Conservation (phyloP, 2,329 filamentous ascomycete species). For the Aureobasidium mangrovei region DNA sequence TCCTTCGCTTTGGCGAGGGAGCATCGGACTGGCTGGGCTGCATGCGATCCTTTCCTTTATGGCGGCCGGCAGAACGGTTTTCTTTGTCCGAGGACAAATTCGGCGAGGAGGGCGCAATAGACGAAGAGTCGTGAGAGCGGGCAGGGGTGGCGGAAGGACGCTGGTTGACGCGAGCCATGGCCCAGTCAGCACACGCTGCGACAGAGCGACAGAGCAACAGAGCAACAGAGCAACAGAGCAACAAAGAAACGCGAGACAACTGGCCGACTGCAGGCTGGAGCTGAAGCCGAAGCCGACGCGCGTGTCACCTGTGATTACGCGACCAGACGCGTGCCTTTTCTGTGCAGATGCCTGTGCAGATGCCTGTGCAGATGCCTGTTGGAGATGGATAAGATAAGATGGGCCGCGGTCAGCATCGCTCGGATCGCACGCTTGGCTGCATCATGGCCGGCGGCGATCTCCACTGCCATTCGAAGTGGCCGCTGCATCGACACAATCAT, state of each 20-base stretch:
- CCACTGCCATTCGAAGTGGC: too few species aligned
- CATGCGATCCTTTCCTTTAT: slow-evolving; percentile 40
- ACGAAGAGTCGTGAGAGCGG: not conserved
- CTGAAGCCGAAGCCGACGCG: too few species aligned
- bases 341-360: not conserved
- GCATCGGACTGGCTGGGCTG: slow-evolving; percentile 30
- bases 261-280: too few species aligned
- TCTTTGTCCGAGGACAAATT: slow-evolving; percentile 35
- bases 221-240: not conserved
- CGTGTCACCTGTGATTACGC: too few species aligned
- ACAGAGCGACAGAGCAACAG: not conserved
- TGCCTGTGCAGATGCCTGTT: not conserved
- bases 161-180: slow-evolving; percentile 2
- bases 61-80: slow-evolving; percentile 26
- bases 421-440: too few species aligned
- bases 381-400: too few species aligned
- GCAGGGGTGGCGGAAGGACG: slow-evolving; percentile 3
- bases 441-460: too few species aligned
- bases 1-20: slow-evolving; percentile 22
- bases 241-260: not conserved
- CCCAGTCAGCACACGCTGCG: not conserved
- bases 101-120: not conserved
- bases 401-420: too few species aligned
- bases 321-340: not conserved
- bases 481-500: too few species aligned